Evolutionary conservation across 805 yeast genomes (phyloP), one percentile per base, ranked within the genome.

Genomic region (Starmerella roubikii): DNA sequence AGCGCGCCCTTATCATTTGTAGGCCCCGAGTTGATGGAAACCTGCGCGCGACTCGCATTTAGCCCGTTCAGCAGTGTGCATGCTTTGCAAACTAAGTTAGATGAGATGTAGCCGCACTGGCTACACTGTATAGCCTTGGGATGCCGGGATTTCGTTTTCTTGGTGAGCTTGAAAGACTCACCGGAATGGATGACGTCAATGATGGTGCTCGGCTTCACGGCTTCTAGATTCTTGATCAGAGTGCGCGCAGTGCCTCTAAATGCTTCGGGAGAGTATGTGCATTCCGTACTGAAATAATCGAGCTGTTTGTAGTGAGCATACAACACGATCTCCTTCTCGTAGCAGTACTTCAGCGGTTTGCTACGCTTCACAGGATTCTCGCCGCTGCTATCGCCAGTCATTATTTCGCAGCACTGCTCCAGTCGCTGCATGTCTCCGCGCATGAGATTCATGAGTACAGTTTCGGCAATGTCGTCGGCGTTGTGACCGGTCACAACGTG

Each of bases 401-500:
- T 69, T 30, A 91, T 84, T 18, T 79, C 69, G 9, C 94, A 82
- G 15, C 95, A 84, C 48, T 78, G 75, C 54, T 83, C 97, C 39
- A 91, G 64, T 47, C 99, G 68, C 19, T 94, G 93, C 6, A 85
- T 78, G 56, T 91, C 99, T n/a, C 99, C 99, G 51, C 99, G 68
- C 22, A 91, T 62, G 32, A 91, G 60, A 58, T 91, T 91, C 97
- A 91, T 88, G 39, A 91, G 60, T 4, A 91, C 94, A 0, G 99
- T 91, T 54, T 91, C 99, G 1, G 99, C 99, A 83, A 91, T 81
- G 61, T 91, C 99, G 58, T 91, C 99, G 0, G 99, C 99, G 58
- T 91, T 91, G 60, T 91, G 99, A 2, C 99, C 99, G 0, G 99
- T 91, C 1, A 91, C 93, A 24, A 91, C 91, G 59, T 91, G 99